Evolutionary conservation across 768 basidiomycete genomes (phyloP), one percentile per base, ranked within the genome.

Genomic region (Kwoniella newhampshirensis): DNA sequence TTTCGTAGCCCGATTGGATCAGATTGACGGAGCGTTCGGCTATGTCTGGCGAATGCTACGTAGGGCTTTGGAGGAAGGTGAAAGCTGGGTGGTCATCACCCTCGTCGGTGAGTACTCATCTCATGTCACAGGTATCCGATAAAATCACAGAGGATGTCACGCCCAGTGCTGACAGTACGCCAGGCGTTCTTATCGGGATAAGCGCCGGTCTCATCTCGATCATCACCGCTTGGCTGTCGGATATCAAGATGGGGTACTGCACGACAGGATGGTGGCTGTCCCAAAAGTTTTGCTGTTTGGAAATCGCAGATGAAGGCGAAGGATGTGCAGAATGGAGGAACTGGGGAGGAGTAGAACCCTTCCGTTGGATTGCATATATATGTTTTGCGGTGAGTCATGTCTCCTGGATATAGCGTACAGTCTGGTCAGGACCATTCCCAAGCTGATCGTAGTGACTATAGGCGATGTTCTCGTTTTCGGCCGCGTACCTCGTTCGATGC

Each of bases 261-360:
- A 67, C 84, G 3, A 90, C 92, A 64, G 93, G 90, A 1, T 99
- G 96, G 96, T 99, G 96, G 94, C 76, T 99, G 53, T 96, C 93
- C 76, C 86, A 91, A 68, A 89, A 96, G 70, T 97, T 97, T 75
- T 99, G 96, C 77, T 99, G 96, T 73, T 92, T 93, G 87, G 96
- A 97, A 72, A 86, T 97, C 52, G 57, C 67, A 5, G 86, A 86
- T 42, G 88, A 86, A 62, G 82, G 84, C 17, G 87, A 85, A 52
- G 86, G 83, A 13, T 99, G 96, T 75, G 82, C 87, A 3, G 91
- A 89, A 42, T 99, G 96, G 96, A 61, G 68, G 85, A 86, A 74
- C 78, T 86, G 37, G 98, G 96, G 96, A 85, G 90, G 71, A 78
- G 82, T 53, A 80, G 87, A 65, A 64, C 74, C 59, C 79, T 83